Evolutionary conservation across 2,329 filamentous ascomycete species (phyloP), one percentile per base, ranked within the genome.

Genomic region (Xylaria sp.): DNA sequence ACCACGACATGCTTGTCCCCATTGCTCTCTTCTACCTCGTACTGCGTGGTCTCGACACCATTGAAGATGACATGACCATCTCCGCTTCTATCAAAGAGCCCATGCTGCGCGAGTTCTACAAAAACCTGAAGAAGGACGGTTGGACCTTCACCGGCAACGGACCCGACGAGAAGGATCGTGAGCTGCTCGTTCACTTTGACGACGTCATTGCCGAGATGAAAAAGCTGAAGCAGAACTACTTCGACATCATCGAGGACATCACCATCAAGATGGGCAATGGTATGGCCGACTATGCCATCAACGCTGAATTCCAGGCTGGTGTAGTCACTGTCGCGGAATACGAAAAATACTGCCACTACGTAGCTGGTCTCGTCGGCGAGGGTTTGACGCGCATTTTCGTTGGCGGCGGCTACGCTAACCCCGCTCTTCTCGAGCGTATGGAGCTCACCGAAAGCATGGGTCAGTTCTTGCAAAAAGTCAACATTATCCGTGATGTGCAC

Each of bases 61-160:
- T 99, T 62, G 94, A 99, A 77, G 94, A 99, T 80, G 94, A 99
- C 76, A 97, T 97, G 86, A 96, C 92, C 4, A 88, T 99, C 62
- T 80, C 88, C 2, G 78, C 93, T 46, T 82, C 84, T 65, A 87
- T 83, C 71, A 99, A 99, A 78, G 89, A 95, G 71, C 91, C 92
- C 1, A 76, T 97, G 59, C 80, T 99, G 62, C 86, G 93, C 63
- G 81, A 88, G 52, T 99, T 99, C 75, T 80, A 95, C 72, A 78
- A 88, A 58, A 82, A 88, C 65, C 81, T 97, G 70, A 87, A 91
- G 66, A 76, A 88, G 65, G 90, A 96, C 65, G 92, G 91, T 56
- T 99, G 94, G 94, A 95, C 84, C 4, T 99, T 92, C 72, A 83
- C 84, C 59, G 91, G 86, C 59, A 97, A 90, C 70, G 89, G 91